phyloP scores from a whole-genome alignment of 305 asterid genomes.

The Rubia peregrina region DNA sequence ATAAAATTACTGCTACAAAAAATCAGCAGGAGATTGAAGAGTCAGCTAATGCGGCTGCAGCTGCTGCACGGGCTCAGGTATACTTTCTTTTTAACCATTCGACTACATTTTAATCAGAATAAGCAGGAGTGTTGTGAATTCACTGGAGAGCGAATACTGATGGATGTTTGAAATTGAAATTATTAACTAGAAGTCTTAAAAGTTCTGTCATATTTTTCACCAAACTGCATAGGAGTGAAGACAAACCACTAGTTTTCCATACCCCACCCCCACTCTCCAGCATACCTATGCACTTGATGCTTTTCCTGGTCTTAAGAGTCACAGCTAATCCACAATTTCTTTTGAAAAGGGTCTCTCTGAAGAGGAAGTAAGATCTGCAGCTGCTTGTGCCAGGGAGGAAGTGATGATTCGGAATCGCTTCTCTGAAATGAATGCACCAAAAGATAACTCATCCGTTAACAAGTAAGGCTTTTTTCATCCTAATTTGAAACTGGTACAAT shows the following conservation, averaged over 20 bases:
- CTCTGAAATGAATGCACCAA: slow-evolving; percentile 98
- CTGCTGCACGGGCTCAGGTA: slow-evolving; percentile 95
- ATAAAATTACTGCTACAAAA: slow-evolving; percentile 92
- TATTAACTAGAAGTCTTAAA: not conserved
- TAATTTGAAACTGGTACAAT: not conserved
- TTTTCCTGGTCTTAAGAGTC: not conserved
- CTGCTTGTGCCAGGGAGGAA: slow-evolving; percentile 98
- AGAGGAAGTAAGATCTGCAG: slow-evolving; percentile 96
- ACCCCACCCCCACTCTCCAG: too few species aligned
- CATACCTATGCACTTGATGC: not conserved
- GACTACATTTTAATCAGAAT: not conserved
- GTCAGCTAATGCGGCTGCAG: slow-evolving; percentile 80
- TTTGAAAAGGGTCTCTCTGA: slow-evolving; percentile 85
- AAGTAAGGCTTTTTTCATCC: slow-evolving; percentile 40
- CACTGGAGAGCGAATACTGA: not conserved
- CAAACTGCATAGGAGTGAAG: not conserved
- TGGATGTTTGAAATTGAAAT: not conserved
- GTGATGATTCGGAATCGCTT: slow-evolving; percentile 95
- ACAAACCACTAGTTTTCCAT: not conserved
- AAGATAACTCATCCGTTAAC: slow-evolving; percentile 77
- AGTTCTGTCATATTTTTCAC: not conserved
- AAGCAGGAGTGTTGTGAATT: not conserved
- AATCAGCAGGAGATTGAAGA: slow-evolving; percentile 98
- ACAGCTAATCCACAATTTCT: slow-evolving; percentile 10
- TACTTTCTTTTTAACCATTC: slow-evolving; percentile 21